Base-by-base conservation (phyloP, 176 grass and related monocot genomes). In the Hsuehochloa calcarea region DNA sequence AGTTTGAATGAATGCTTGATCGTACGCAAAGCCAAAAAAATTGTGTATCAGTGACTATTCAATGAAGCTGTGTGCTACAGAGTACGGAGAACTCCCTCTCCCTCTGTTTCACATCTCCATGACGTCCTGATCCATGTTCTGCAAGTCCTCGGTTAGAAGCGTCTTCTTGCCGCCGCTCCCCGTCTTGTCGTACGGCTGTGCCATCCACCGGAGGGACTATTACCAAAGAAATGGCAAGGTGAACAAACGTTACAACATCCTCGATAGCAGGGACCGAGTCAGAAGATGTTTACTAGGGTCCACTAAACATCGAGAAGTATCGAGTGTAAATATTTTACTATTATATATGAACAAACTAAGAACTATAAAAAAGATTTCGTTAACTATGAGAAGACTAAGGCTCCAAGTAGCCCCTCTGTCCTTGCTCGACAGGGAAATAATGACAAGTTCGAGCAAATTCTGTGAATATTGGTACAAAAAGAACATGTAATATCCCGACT, bases 121-220 rank as follows among this genome's bases (percentile, higher is more conserved):
- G 68, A 70, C 58, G 22, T 78, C 90, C 72, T 85, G 80, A 0
- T 78, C 72, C 88, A 99, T 94, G 41, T 75, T 92, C 81, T 83
- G 82, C 43, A 99, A 52, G 20, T 99, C 96, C 84, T 96, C 93
- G 78, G 93, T 87, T 44, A 99, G 68, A 17, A 96, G 90, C 1
- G 96, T 96, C 60, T 99, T 99, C 80, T 91, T 90, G 12, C 71
- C 89, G 0, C 86, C 88, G 27, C 90, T 87, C 35, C 96, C 96
- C 0, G 88, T 76, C 90, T 91, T 99, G 68, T 99, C 88, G 7
- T 99, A 96, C 10, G 96, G 96, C 70, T 98, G 96, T 1, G 95
- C 93, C 96, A 95, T 98, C 85, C 91, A 90, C 59, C 96, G 89
- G 34, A 98, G 93, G 50, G 96, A 99, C 96, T 99, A 27, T 41